phyloP scores from a whole-genome alignment of 179 eudicot genomes.

The Spinacia oleracea region DNA sequence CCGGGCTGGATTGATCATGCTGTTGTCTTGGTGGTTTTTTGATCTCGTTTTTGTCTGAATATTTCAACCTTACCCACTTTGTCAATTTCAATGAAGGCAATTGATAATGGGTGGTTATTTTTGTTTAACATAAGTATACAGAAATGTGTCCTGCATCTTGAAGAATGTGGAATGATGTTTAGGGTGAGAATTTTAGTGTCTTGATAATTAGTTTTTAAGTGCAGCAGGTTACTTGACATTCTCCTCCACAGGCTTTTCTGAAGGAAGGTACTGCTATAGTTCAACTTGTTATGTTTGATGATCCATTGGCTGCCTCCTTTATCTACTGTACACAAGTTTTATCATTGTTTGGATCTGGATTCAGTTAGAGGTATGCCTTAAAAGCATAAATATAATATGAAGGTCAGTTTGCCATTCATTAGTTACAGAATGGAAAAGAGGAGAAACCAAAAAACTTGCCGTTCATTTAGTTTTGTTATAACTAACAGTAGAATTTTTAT shows the following conservation, averaged over 20 bases:
- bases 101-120: slow-evolving; percentile 14
- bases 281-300: slow-evolving; percentile 90
- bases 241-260: slow-evolving; percentile 89
- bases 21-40: not conserved
- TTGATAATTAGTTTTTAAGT: slow-evolving; percentile 66
- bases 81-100: not conserved
- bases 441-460: slow-evolving; percentile 9
- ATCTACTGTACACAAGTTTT: slow-evolving; percentile 78
- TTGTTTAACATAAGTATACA: slow-evolving; percentile 14
- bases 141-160: slow-evolving; percentile 21
- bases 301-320: slow-evolving; percentile 90
- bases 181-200: slow-evolving; percentile 35
- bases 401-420: slow-evolving; percentile 35
- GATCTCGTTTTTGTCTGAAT: not conserved
- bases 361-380: slow-evolving; percentile 56
- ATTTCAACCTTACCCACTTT: slow-evolving; percentile 3
- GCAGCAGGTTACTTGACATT: slow-evolving; percentile 80
- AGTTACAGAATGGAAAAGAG: slow-evolving; percentile 17
- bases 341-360: slow-evolving; percentile 59
- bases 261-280: slow-evolving; percentile 89
- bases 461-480: slow-evolving; percentile 15
- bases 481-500: slow-evolving; percentile 6
- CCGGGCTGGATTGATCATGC: not conserved
- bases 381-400: slow-evolving; percentile 35
- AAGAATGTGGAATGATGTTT: slow-evolving; percentile 33